Base-by-base conservation (phyloP, 2,329 filamentous ascomycete genomes). In the Fusarium sp. region DNA sequence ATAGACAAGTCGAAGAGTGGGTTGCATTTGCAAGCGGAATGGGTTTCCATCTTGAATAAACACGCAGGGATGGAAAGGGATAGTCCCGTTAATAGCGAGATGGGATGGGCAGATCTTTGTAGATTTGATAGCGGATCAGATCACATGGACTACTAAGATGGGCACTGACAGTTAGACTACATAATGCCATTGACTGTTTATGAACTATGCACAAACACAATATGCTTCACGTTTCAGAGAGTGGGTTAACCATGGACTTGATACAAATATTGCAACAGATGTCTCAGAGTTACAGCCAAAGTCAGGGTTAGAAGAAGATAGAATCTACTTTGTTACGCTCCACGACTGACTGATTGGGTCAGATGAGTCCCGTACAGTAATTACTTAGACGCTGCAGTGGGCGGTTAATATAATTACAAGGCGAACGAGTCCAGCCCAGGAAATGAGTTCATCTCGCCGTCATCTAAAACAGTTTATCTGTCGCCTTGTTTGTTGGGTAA, bases 71-170 rank as follows among this genome's bases (percentile, higher is more conserved):
- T 74, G 37, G 52, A 48, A 69, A 57, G 61, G 69, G 71, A 59
- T 74, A 40, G 52, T 44, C 37, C 53, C 32, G 41, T 56, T n/a
- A 25, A 61, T 56, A 69, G 59, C 56, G 42, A 64, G 62, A 75
- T 74, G 65, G 57, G 69, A 75, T 74, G 66, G 59, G 64, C 58
- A 75, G 71, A 73, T 73, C 69, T 72, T 27, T n/a, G 34, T 48
- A 69, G 62, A 67, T 69, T 74, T 61, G 59, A 55, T 64, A 53
- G 49, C 10, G 12, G 24, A 29, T n/a, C 37, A 37, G 16, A 41
- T 25, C 58, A 34, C 46, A 44, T 27, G 59, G 9, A 32, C 44
- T 51, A 7, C 18, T n/a, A 7, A 22, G 18, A 37, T n/a, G 34
- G 34, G 34, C 34, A 37, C 34, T 37, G 34, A 37, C 34, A 37